Evolutionary conservation across 1,284 basidiomycete species (phyloP).

Genomic region (Rhodotorula sp.): DNA sequence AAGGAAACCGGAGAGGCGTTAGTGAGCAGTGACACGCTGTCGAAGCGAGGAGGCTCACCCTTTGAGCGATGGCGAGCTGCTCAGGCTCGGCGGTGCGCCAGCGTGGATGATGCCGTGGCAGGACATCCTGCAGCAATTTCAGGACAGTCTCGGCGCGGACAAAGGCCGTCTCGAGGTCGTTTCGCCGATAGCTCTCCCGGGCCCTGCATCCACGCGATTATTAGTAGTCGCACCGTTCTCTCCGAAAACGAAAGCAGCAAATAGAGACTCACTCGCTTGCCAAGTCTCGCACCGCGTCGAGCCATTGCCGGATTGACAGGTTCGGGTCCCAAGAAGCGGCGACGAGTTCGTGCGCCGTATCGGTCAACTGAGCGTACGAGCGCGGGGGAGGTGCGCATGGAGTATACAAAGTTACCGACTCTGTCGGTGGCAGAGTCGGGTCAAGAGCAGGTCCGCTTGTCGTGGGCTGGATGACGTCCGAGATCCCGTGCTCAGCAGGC

Average conservation of each 20-base stretch:
- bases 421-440: too few relatives aligned
- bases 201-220: not conserved
- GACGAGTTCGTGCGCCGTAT: conserved; percentile 21
- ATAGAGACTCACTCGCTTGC: conserved; percentile 3
- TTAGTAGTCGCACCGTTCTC: not conserved
- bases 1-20: not conserved
- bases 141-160: conserved; percentile 17
- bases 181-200: conserved; percentile 4
- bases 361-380: conserved; percentile 16
- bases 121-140: conserved; percentile 17
- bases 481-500: too few relatives aligned
- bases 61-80: not conserved
- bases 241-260: not conserved
- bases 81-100: not conserved
- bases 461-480: too few relatives aligned
- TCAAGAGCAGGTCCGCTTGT: too few relatives aligned
- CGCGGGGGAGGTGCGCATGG: too few relatives aligned
- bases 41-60: not conserved
- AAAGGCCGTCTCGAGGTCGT: conserved; percentile 27
- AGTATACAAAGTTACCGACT: too few relatives aligned
- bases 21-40: not conserved
- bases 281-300: conserved; percentile 13
- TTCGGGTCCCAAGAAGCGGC: conserved; percentile 1
- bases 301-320: conserved; percentile 7
- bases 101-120: conserved; percentile 24